Evolutionary conservation across 179 eudicot species (phyloP).

Genomic region (Pouteria campechiana): DNA sequence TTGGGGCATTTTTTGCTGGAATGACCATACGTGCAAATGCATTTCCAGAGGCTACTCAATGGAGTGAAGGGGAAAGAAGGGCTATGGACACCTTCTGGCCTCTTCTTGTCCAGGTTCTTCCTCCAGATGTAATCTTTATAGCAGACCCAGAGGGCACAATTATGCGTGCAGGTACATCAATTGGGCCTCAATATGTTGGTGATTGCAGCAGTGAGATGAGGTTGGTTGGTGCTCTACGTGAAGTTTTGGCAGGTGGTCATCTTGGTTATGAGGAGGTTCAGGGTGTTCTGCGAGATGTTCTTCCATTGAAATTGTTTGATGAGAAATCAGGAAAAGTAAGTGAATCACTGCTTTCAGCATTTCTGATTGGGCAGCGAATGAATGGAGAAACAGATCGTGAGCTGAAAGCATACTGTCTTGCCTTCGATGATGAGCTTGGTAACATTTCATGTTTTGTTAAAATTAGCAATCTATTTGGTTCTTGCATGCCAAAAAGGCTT

Average conservation of each 20-base stretch:
- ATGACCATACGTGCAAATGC: slow-evolving; percentile 92
- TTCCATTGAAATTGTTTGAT: slow-evolving; percentile 40
- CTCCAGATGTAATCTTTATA: slow-evolving; percentile 73
- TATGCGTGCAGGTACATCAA: slow-evolving; percentile 63
- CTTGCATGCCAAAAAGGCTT: too few species aligned
- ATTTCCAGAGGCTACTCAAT: slow-evolving; percentile 91
- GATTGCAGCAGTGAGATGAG: slow-evolving; percentile 74
- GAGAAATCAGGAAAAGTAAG: slow-evolving; percentile 37
- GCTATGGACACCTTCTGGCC: slow-evolving; percentile 92
- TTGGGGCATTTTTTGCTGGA: slow-evolving; percentile 95
- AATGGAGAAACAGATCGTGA: slow-evolving; percentile 95
- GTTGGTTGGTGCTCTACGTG: slow-evolving; percentile 89
- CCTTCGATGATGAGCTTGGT: slow-evolving; percentile 95
- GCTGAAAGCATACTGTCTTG: slow-evolving; percentile 94
- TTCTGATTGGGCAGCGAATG: slow-evolving; percentile 96
- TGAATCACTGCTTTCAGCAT: slow-evolving; percentile 88
- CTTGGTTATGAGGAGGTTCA: slow-evolving; percentile 96
- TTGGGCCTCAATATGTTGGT: slow-evolving; percentile 82
- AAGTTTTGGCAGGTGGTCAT: slow-evolving; percentile 97
- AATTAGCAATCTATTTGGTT: too few species aligned
- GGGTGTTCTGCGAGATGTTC: slow-evolving; percentile 80
- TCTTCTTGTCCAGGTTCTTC: slow-evolving; percentile 55
- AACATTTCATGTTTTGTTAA: too few species aligned
- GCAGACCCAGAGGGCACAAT: slow-evolving; percentile 98
- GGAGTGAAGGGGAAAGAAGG: slow-evolving; percentile 91